phyloP scores from a whole-genome alignment of 805 yeast genomes.

The Yamadazyma laniorum region DNA sequence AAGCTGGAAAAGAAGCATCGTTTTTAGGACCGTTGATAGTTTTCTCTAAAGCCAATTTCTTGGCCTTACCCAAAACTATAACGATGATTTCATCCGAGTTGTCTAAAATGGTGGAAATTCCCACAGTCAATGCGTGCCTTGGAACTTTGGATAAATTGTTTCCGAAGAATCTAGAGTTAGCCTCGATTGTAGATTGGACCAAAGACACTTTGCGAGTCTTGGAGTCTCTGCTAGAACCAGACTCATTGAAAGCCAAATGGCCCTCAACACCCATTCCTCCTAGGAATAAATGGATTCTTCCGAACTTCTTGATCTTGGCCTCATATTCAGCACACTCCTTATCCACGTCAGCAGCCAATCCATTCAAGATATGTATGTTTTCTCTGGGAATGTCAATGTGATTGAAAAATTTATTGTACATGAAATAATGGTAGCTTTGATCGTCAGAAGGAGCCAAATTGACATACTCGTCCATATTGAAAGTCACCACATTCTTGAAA shows the following conservation, averaged over 20 bases:
- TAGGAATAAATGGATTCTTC: slow-evolving; percentile 51
- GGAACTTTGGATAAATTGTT: slow-evolving; percentile 50
- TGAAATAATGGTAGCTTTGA: slow-evolving; percentile 58
- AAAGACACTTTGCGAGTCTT: slow-evolving; percentile 47
- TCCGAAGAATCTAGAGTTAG: slow-evolving; percentile 53
- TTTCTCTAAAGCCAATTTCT: slow-evolving; percentile 46
- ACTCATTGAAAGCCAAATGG: slow-evolving; percentile 60
- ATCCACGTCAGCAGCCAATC: slow-evolving; percentile 45
- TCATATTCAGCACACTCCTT: slow-evolving; percentile 50
- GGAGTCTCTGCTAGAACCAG: slow-evolving; percentile 47
- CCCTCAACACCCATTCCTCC: slow-evolving; percentile 65
- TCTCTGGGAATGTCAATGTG: slow-evolving; percentile 52
- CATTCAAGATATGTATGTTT: slow-evolving; percentile 55
- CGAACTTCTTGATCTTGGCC: slow-evolving; percentile 44
- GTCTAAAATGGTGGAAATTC: slow-evolving; percentile 56
- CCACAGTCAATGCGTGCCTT: slow-evolving; percentile 50
- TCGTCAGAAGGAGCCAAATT: slow-evolving; percentile 46
- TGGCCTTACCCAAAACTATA: slow-evolving; percentile 49
- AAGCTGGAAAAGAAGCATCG: slow-evolving; percentile 46
- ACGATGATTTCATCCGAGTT: slow-evolving; percentile 52
- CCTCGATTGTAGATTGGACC: slow-evolving; percentile 49
- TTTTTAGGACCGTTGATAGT: slow-evolving; percentile 40
- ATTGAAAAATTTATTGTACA: slow-evolving; percentile 54
- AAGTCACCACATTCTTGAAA: slow-evolving; percentile 54
- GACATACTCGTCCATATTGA: slow-evolving; percentile 62